phyloP scores from a whole-genome alignment of 805 yeast species.

The Zygosaccharomyces bailii region DNA sequence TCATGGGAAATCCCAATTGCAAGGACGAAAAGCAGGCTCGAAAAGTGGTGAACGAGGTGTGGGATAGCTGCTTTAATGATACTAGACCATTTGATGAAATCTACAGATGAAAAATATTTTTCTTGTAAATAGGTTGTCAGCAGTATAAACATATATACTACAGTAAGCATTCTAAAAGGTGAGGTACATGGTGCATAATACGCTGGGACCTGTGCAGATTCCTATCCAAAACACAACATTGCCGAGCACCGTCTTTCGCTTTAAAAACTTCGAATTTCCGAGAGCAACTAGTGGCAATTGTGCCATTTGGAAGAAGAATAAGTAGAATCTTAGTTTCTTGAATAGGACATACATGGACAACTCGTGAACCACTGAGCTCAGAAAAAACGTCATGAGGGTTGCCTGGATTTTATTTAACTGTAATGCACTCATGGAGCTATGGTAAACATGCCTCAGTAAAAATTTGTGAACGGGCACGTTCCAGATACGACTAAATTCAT shows the following conservation, averaged over 20 bases:
- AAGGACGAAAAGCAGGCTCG: slow-evolving; percentile 68
- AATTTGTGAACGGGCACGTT: slow-evolving; percentile 90
- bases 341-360: slow-evolving; percentile 88
- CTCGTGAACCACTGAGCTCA: slow-evolving; percentile 86
- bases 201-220: slow-evolving; percentile 81
- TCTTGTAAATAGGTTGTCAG: slow-evolving; percentile 1
- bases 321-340: slow-evolving; percentile 72
- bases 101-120: slow-evolving; percentile 48
- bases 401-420: slow-evolving; percentile 64
- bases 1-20: slow-evolving; percentile 82
- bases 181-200: slow-evolving; percentile 79
- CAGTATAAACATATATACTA: slow-evolving; percentile 1
- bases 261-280: slow-evolving; percentile 57
- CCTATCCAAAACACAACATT: slow-evolving; percentile 90
- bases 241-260: slow-evolving; percentile 58
- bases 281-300: slow-evolving; percentile 78
- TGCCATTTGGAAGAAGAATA: slow-evolving; percentile 76
- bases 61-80: slow-evolving; percentile 90
- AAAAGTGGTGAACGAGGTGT: slow-evolving; percentile 77
- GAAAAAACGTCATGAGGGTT: slow-evolving; percentile 68
- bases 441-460: slow-evolving; percentile 88
- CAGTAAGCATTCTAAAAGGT: slow-evolving; percentile 48
- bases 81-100: slow-evolving; percentile 95
- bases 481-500: slow-evolving; percentile 91
- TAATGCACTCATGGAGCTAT: slow-evolving; percentile 76